Evolutionary conservation across 306 rosid genomes (phyloP), one percentile per base, ranked within the genome.

Genomic region (Alnus glutinosa): DNA sequence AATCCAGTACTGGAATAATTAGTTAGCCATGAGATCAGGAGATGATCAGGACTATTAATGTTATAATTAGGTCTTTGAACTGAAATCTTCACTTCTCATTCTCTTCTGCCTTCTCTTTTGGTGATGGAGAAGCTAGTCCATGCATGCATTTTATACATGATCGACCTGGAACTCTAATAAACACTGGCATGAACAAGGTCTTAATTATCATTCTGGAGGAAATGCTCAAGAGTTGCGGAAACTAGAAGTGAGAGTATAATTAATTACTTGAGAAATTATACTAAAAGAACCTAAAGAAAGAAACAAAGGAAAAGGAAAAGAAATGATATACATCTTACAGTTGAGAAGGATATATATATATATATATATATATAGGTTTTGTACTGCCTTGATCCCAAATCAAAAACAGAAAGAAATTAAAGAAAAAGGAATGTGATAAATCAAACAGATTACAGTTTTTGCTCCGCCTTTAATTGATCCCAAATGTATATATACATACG

Each of bases 321-420:
- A 34, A 34, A 34, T 34, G 37, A 1, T 1, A 34, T 34, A 34
- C 37, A 34, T 34, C 37, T 1, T 34, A 34, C 37, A 34, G 37
- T 34, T 8, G 70, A 34, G 47, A 54, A 80, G 69, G 49, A 58
- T 42, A 36, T 23, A 23, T 23, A 23, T 23, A 23, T 23, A 23
- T 23, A 23, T 23, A 23, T 23, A 23, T 23, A 23, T 23, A 11
- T 3, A 63, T 47, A 68, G 49, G 39, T 19, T 59, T 61, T 78
- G 66, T 44, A 55, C 55, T 23, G 8, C 48, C 7, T 51, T 71
- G 18, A 71, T 71, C 66, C 37, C 71, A 75, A 70, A 74, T 28
- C 1, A 59, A 59, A 59, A 58, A 58, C 36, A 19, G 36, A 57
- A n/a, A 9, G 36, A 58, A 58, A 49, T 1, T 1, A 58, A 19